A percentile compares a stretch with the other conserved stretches of the same genome.
phyloP scores from a whole-genome alignment of 345 rosid species.

The Acer negundo region DNA sequence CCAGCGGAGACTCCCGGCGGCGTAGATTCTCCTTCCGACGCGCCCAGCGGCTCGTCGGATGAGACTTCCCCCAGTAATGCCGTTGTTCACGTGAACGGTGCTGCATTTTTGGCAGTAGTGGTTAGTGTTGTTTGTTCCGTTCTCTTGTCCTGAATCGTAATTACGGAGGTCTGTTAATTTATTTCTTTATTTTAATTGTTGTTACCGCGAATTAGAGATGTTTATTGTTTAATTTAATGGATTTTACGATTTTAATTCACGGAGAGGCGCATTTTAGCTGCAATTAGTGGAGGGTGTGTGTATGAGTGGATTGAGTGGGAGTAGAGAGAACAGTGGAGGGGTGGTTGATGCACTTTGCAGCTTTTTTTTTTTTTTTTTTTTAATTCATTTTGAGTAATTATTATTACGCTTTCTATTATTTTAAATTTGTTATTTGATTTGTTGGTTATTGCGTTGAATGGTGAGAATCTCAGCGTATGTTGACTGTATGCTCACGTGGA shows the following conservation, averaged over 20 bases:
- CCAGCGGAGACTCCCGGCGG: slow-evolving; percentile 61
- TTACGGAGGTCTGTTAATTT: slow-evolving; percentile 14
- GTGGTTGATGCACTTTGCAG: background rate
- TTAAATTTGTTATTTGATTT: slow-evolving; percentile 17
- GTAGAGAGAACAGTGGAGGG: background rate
- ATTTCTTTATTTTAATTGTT: background rate
- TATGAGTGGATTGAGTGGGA: too few relatives aligned
- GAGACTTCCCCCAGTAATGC: slow-evolving; percentile 50
- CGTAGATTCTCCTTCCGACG: slow-evolving; percentile 57
- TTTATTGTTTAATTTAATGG: slow-evolving; percentile 18
- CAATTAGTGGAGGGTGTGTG: background rate
- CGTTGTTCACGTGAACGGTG: slow-evolving; percentile 41
- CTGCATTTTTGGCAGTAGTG: slow-evolving; percentile 39
- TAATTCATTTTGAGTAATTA: background rate
- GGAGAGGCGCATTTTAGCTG: too few relatives aligned
- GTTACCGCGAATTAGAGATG: background rate
- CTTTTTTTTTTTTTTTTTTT: background rate
- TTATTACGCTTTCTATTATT: slow-evolving; percentile 14
- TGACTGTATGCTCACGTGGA: slow-evolving; percentile 24
- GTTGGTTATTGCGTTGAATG: slow-evolving; percentile 10
- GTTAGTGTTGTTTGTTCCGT: slow-evolving; percentile 37
- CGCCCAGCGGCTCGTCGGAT: slow-evolving; percentile 47
- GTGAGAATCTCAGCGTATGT: background rate
- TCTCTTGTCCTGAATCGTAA: slow-evolving; percentile 43
- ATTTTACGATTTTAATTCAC: slow-evolving; percentile 7